Evolutionary conservation across 352 stramenopile species (phyloP).

Genomic region (Phytopythium ostracodes): DNA sequence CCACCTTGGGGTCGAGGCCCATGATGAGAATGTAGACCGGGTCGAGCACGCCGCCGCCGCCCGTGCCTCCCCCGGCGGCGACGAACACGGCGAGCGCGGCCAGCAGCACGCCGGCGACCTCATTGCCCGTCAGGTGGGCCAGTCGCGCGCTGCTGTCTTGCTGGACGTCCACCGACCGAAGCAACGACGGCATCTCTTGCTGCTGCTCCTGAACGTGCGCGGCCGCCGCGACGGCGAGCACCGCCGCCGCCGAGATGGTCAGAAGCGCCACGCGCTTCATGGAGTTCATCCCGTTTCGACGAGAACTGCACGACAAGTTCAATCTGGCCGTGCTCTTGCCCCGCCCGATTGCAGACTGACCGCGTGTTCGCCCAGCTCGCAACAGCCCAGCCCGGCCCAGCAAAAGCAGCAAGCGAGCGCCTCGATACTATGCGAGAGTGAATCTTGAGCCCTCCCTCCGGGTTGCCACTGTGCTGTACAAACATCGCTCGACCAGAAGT

Average conservation of each 20-base stretch:
- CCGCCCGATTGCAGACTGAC: slow-evolving; percentile 3
- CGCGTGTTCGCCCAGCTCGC: neutral
- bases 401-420: neutral
- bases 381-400: neutral
- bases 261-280: slow-evolving; percentile 1
- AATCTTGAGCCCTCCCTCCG: neutral
- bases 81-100: slow-evolving; percentile 78
- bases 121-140: slow-evolving; percentile 5
- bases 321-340: slow-evolving; percentile 7
- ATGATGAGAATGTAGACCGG: slow-evolving; percentile 97
- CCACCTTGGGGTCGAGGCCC: slow-evolving; percentile 82
- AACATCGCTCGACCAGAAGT: neutral
- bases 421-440: neutral
- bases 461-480: neutral
- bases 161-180: slow-evolving; percentile 3
- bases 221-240: neutral
- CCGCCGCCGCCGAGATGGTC: neutral
- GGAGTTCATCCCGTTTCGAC: neutral
- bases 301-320: neutral
- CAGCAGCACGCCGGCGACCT: slow-evolving; percentile 47
- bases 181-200: neutral
- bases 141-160: neutral
- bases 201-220: neutral
- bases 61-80: slow-evolving; percentile 85
- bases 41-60: slow-evolving; percentile 93